Conservation (phyloP, 1,284 basidiomycete species). For the Mycosarcoma maydis region DNA sequence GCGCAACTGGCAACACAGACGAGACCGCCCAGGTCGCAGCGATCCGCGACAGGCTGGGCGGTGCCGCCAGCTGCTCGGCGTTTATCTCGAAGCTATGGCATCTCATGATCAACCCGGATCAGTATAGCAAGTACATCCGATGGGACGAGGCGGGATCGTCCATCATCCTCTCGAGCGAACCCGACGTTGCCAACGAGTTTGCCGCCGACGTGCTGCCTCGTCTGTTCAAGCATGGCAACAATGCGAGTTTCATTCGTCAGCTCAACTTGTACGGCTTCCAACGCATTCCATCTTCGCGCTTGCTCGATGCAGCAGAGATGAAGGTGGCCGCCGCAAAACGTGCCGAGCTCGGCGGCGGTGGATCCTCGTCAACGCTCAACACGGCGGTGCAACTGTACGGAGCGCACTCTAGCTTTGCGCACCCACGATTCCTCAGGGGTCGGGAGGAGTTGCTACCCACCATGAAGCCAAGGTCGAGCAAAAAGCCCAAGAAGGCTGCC, state of each 20-base stretch:
- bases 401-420: conserved; percentile 63
- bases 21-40: conserved; percentile 63
- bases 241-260: conserved; percentile 65
- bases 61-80: conserved; percentile 65
- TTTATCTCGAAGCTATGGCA: conserved; percentile 67
- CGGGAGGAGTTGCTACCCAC: conserved; percentile 60
- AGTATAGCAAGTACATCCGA: conserved; percentile 60
- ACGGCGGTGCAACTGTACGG: conserved; percentile 65
- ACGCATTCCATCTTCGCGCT: conserved; percentile 61
- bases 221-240: conserved; percentile 67
- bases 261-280: conserved; percentile 67
- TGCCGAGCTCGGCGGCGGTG: conserved; percentile 24
- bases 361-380: conserved; percentile 41
- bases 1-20: conserved; percentile 41
- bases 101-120: conserved; percentile 63
- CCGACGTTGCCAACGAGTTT: conserved; percentile 63
- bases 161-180: conserved; percentile 64
- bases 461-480: conserved; percentile 65
- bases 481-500: conserved; percentile 62
- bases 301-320: conserved; percentile 59
- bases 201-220: conserved; percentile 61
- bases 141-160: conserved; percentile 63
- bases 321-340: conserved; percentile 49
- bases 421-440: conserved; percentile 62
- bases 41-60: conserved; percentile 63